Evolutionary conservation across 768 basidiomycete species (phyloP).

Genomic region (Amanita pseudoporphyria): DNA sequence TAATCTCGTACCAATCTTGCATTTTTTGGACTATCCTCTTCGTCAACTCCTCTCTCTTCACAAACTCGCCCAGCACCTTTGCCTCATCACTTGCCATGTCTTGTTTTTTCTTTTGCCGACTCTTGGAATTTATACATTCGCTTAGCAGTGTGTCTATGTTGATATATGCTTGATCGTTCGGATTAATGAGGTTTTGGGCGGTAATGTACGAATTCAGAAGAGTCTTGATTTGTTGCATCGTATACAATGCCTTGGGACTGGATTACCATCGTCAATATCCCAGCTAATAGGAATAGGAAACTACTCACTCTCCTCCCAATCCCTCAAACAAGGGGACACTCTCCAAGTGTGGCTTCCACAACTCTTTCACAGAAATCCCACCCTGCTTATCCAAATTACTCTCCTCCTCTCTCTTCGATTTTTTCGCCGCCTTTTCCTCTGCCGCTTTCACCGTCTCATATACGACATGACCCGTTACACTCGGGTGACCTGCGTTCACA

Average conservation of each 20-base stretch:
- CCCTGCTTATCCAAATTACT: conserved; percentile 32
- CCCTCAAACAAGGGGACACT: conserved; percentile 54
- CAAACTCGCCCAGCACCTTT: conserved; percentile 29
- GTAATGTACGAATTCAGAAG: conserved; percentile 56
- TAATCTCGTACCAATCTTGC: conserved; percentile 72
- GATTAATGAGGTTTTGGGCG: conserved; percentile 52
- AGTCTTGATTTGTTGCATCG: conserved; percentile 43
- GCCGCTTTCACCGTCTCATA: conserved; percentile 59
- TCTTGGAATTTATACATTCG: conserved; percentile 26
- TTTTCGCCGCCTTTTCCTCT: conserved; percentile 55
- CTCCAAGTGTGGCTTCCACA: conserved; percentile 66
- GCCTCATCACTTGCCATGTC: conserved; percentile 16
- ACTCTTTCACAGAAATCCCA: conserved; percentile 36
- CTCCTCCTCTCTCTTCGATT: conserved; percentile 46
- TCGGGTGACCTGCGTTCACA: conserved; percentile 47
- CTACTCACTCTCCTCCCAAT: conserved; percentile 48
- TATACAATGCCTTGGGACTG: conserved; percentile 47
- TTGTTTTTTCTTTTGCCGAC: conserved; percentile 21
- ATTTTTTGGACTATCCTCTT: conserved; percentile 49
- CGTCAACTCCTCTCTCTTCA: conserved; percentile 58
- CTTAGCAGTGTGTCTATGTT: conserved; percentile 47
- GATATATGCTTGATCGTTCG: conserved; percentile 57
- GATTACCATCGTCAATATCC: not conserved
- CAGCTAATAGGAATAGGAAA: not conserved
- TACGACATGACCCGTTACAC: conserved; percentile 38